Conservation (phyloP, 2,329 filamentous ascomycete species). For the Fusarium temperatum region DNA sequence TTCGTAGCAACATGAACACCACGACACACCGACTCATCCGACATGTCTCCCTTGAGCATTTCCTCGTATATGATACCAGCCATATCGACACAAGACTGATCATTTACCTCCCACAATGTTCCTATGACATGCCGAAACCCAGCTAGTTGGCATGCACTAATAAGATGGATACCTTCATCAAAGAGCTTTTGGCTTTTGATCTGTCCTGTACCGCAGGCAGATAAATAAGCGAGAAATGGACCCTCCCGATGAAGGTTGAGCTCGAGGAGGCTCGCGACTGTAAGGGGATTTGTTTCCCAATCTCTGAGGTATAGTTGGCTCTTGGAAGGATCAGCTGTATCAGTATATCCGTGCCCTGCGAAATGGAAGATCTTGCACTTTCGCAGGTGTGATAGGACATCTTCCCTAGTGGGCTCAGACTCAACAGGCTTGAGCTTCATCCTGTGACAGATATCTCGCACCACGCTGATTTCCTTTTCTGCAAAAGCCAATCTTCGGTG, state of each 20-base stretch:
- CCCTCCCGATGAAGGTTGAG: not conserved
- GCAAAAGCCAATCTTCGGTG: not conserved
- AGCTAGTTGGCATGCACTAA: not conserved
- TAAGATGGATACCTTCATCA: not conserved
- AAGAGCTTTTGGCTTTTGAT: not conserved
- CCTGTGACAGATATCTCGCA: not conserved
- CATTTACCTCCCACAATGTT: not conserved
- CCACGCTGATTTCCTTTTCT: not conserved
- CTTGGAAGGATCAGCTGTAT: not conserved
- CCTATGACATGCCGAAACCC: not conserved
- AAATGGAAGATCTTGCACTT: not conserved
- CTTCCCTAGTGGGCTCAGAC: fast-evolving
- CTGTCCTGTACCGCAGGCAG: not conserved
- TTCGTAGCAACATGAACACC: not conserved
- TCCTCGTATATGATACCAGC: not conserved
- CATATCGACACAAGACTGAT: not conserved
- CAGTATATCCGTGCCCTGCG: not conserved
- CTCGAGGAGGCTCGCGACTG: not conserved
- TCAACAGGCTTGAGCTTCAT: not conserved
- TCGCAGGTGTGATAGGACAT: not conserved
- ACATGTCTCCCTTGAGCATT: fast-evolving
- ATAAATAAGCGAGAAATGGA: not conserved
- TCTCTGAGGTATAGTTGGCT: not conserved
- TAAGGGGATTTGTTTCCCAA: not conserved
- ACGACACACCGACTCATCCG: not conserved